Evolutionary conservation across 805 yeast genomes (phyloP).

Genomic region (Lipomyces orientalis): DNA sequence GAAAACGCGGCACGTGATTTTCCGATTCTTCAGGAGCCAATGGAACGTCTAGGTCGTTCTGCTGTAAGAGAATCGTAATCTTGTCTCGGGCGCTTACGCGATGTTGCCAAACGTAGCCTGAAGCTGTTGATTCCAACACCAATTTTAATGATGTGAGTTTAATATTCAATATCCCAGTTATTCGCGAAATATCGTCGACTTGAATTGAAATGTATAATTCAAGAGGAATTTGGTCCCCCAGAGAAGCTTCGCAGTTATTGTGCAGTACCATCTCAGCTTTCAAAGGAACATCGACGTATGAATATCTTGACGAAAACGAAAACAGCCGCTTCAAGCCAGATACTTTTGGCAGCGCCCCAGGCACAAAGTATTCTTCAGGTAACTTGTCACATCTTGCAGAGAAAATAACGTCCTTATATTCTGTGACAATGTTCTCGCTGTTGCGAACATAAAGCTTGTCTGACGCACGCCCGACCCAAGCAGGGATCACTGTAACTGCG

Average conservation of each 20-base stretch:
- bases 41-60: slow-evolving; percentile 10
- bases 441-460: not conserved
- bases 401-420: not conserved
- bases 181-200: slow-evolving; percentile 15
- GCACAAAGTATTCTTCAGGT: slow-evolving; percentile 27
- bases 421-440: not conserved
- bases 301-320: slow-evolving; percentile 12
- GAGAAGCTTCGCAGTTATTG: not conserved
- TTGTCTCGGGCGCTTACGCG: not conserved
- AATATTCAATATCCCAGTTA: slow-evolving; percentile 17
- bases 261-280: not conserved
- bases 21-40: not conserved
- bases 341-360: slow-evolving; percentile 21
- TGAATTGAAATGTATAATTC: slow-evolving; percentile 6
- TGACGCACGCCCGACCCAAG: not conserved
- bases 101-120: slow-evolving; percentile 6
- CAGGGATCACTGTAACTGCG: slow-evolving; percentile 10
- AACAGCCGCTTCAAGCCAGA: slow-evolving; percentile 18
- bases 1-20: slow-evolving; percentile 11
- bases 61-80: not conserved
- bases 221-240: no score
- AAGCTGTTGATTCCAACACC: slow-evolving; percentile 1
- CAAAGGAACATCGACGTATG: slow-evolving; percentile 23
- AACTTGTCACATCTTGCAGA: slow-evolving; percentile 13
- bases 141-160: slow-evolving; percentile 12